Conservation (phyloP, 345 rosid species). For the Syzygium jambos region DNA sequence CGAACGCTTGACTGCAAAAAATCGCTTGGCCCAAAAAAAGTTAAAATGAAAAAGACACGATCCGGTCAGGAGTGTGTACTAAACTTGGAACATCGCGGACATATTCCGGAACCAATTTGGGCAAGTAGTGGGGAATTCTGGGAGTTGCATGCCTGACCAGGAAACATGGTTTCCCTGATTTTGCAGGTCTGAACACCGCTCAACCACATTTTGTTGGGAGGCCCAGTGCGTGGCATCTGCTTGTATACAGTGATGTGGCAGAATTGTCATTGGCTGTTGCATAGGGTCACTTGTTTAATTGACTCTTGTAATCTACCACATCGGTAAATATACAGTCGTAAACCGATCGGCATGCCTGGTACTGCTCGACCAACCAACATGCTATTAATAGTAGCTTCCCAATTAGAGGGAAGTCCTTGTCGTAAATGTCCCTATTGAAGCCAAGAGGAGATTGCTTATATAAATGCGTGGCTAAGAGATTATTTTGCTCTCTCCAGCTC, state of each 20-base stretch:
- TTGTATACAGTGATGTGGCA: background rate
- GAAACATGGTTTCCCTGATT: background rate
- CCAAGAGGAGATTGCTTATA: no score
- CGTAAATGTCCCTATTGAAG: no score
- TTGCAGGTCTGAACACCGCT: background rate
- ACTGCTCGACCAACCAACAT: no score
- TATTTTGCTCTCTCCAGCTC: background rate
- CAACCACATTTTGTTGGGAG: background rate
- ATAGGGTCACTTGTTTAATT: no score
- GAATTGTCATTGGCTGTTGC: background rate
- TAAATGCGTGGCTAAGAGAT: background rate
- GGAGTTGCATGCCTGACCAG: background rate
- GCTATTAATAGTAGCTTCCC: no score
- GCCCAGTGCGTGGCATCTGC: background rate
- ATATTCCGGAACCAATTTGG: background rate
- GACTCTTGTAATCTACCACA: background rate
- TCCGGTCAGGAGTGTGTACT: background rate
- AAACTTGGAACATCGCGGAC: background rate
- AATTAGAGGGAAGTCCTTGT: no score
- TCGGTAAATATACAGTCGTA: no score
- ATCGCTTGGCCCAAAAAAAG: background rate
- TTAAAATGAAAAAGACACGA: background rate
- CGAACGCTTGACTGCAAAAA: background rate
- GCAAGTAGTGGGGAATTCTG: background rate
- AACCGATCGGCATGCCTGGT: no score